A percentile compares a stretch with the other conserved stretches of the same genome.
These are phyloP conservation scores for Polyporus tsugae DNA, from an alignment of 1,284 basidiomycete genomes.

Conservation along the genomic window DNA sequence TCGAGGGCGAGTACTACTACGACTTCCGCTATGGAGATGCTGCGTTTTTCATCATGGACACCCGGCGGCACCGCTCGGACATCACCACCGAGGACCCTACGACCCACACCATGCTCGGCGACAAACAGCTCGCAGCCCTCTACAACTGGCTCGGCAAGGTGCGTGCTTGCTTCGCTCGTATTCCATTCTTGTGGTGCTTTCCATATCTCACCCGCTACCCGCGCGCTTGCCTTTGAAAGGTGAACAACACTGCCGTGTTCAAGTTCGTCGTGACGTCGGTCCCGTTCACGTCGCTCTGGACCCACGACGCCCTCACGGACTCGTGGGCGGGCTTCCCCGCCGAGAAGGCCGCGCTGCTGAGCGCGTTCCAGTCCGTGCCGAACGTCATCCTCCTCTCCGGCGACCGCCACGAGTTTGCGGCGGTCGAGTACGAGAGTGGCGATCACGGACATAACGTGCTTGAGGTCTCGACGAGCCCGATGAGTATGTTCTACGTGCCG, in stretches of 20 bases:
- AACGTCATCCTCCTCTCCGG: constrained; percentile 76
- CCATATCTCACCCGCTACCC: not conserved
- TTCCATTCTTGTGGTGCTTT: not conserved
- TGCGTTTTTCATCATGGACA: constrained; percentile 86
- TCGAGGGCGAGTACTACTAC: constrained; percentile 64
- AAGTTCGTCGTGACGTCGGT: constrained; percentile 85
- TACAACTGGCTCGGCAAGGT: constrained; percentile 73
- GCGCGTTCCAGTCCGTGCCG: constrained; percentile 70
- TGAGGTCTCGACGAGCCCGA: constrained; percentile 70
- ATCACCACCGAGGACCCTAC: constrained; percentile 50
- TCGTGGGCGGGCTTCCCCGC: constrained; percentile 77
- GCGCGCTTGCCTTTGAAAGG: constrained; percentile 43
- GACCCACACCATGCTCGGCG: constrained; percentile 76
- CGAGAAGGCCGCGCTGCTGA: constrained; percentile 69
- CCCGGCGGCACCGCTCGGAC: constrained; percentile 69
- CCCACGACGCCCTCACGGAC: constrained; percentile 69
- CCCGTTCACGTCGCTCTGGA: constrained; percentile 84
- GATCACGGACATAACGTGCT: constrained; percentile 48
- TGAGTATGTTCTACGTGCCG: constrained; percentile 80
- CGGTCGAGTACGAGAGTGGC: constrained; percentile 64
- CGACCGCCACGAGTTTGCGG: constrained; percentile 86
- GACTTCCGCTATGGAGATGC: constrained; percentile 73
- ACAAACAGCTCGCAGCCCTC: constrained; percentile 69
- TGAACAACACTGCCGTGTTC: constrained; percentile 80
- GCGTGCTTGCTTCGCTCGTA: not conserved